A percentile compares a stretch with the other conserved stretches of the same genome.
These are phyloP conservation scores for Clitoria ternatea DNA, from an alignment of 306 rosid genomes.

Conservation along the genomic window DNA sequence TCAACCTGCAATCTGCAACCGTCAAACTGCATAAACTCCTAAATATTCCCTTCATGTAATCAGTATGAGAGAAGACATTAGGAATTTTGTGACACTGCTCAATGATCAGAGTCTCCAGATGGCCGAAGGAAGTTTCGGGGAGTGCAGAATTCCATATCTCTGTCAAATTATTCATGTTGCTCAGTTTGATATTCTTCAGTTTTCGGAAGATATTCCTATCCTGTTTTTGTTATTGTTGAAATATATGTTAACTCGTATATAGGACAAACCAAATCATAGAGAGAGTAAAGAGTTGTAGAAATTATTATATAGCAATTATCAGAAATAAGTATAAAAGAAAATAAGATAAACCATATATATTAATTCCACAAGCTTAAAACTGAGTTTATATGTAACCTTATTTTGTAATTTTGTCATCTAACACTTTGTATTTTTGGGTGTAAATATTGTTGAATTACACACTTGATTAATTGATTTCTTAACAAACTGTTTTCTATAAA, in stretches of 20 bases:
- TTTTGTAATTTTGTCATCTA: too few relatives aligned
- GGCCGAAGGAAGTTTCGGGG: not conserved
- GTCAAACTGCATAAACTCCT: not conserved
- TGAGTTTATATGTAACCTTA: too few relatives aligned
- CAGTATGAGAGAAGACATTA: not conserved
- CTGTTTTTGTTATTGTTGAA: not conserved
- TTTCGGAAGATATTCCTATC: not conserved
- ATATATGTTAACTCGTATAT: not conserved
- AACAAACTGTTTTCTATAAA: too few relatives aligned
- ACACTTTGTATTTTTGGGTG: too few relatives aligned
- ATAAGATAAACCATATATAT: too few relatives aligned
- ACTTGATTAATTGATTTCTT: too few relatives aligned
- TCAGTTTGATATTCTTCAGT: slow-evolving; percentile 12
- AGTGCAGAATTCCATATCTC: not conserved
- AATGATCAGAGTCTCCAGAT: not conserved
- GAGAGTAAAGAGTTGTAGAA: too few relatives aligned
- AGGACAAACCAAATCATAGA: not conserved
- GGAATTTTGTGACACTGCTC: not conserved
- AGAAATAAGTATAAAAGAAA: too few relatives aligned
- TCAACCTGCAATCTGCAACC: not conserved
- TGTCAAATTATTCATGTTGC: not conserved
- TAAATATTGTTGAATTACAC: too few relatives aligned
- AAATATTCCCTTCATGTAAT: not conserved
- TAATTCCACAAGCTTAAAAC: too few relatives aligned
- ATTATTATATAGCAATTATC: too few relatives aligned